Base-by-base conservation (phyloP, 768 basidiomycete species). In the Mycena galopus region DNA sequence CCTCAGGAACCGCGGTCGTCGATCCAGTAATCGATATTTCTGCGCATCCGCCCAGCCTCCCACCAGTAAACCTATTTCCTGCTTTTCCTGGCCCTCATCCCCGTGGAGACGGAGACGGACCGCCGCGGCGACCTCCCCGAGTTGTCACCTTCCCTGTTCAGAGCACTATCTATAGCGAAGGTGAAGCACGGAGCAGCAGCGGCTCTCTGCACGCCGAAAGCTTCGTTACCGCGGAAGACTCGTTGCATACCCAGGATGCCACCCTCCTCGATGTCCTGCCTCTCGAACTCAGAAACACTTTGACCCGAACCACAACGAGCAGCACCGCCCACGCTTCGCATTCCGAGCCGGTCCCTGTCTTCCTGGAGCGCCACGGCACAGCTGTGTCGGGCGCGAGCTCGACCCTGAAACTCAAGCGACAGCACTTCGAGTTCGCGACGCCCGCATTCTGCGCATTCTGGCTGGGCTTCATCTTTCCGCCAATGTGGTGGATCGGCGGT, bases 391-490 rank as follows among this genome's bases (percentile, higher is more conserved):
- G 47, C 39, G 59, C 27, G 21, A 74, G 69, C 37, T 50, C 44
- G n/a, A 67, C 50, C 39, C 35, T 75, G 44, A 62, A 67, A 4
- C 67, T 60, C 58, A 69, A 63, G 59, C 74, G 71, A 19, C 71
- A 65, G 33, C 71, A 42, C 11, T 35, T 66, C 55, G 27, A 47
- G 14, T 72, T 72, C 37, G 74, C 67, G 51, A 75, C 74, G 29
- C 74, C 74, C n/a, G 74, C 74, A 7, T 75, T 75, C 47, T 75
- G 74, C 56, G 65, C 65, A 30, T 75, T 75, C 65, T 75, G 70
- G 58, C 71, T 75, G n/a, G 74, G 74, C 47, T 75, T 75, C 60
- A 53, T 75, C 50, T 72, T 75, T 35, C 71, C 71, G 44, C 74
- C 71, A 12, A 10, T 68, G 35, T 75, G 74, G 74, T 75, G 74